Base-by-base conservation (phyloP, 2,329 filamentous ascomycete species). In the Pestalotiopsis sp. region DNA sequence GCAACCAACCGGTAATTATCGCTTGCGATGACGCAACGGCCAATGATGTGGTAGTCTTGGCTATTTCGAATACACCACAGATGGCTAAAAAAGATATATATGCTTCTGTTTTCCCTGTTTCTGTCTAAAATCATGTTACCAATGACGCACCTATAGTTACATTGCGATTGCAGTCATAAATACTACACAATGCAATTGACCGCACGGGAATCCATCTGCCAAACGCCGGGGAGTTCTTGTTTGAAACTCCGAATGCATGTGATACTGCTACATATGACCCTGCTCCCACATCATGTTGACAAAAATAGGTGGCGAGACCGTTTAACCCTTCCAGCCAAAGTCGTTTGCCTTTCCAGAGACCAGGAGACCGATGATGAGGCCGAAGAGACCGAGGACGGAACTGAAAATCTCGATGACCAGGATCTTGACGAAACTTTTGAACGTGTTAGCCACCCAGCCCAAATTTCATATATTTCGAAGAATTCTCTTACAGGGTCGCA, bases 351-450 rank as follows among this genome's bases (percentile, higher is more conserved):
- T 97, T 79, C 91, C 88, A 69, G 93, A 93, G 66, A 98, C 88
- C 73, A 99, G 86, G 67, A 99, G 88, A 60, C 97, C 96, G 74
- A 99, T 91, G 77, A 99, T 99, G 72, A 99, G 87, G 69, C 96
- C 97, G 77, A 99, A 99, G 3, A 99, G 90, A 72, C 97, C 96
- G 12, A 99, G 87, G 63, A 99, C 95, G 56, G 95, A 98, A 80
- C 95, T 98, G 86, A 99, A 99, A 80, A 99, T 99, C 83, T 99
- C 97, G 77, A 99, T 97, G 74, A 99, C 95, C 66, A 99, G 90
- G 74, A 99, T 97, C 85, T 97, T 98, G 83, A 99, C 95, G 82
- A 99, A 99, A 67, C 95, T 97, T 68, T 7, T 65, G 6, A 3
- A 13, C 4, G 9, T 4, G 60, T 67, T 56, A 67, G 66, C 27